phyloP scores from a whole-genome alignment of 495 filamentous ascomycete species.

The Xeromyces bisporus region DNA sequence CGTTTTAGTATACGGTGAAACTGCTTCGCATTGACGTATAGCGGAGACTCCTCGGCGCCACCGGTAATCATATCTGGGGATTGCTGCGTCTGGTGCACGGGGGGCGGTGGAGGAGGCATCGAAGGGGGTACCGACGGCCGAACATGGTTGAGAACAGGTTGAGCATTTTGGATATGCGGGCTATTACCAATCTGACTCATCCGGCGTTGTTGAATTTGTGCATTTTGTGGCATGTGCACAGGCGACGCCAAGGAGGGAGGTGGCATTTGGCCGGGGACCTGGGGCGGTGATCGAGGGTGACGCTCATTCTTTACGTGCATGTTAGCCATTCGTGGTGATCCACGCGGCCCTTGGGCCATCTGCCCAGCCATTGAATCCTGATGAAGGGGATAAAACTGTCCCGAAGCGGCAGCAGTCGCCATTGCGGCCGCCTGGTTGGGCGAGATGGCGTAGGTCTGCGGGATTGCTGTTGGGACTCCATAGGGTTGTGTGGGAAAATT shows the following conservation, averaged over 20 bases:
- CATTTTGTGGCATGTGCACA: slow-evolving; percentile 28
- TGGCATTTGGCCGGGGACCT: slow-evolving; percentile 33
- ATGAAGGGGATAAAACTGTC: slow-evolving; percentile 32
- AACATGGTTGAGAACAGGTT: slow-evolving; percentile 33
- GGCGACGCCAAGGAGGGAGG: slow-evolving; percentile 33
- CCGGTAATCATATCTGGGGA: slow-evolving; percentile 70
- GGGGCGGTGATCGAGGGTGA: slow-evolving; percentile 33
- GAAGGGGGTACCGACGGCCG: slow-evolving; percentile 30
- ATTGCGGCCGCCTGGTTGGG: slow-evolving; percentile 38
- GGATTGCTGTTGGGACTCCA: slow-evolving; percentile 31
- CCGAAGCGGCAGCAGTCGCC: slow-evolving; percentile 39
- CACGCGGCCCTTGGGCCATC: slow-evolving; percentile 28
- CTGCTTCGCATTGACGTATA: slow-evolving; percentile 98
- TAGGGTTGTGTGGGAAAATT: slow-evolving; percentile 37
- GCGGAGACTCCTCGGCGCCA: slow-evolving; percentile 72
- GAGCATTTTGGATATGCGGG: slow-evolving; percentile 27
- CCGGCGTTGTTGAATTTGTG: slow-evolving; percentile 30
- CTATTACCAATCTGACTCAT: slow-evolving; percentile 37
- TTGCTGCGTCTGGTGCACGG: slow-evolving; percentile 48
- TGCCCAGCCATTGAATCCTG: slow-evolving; percentile 33
- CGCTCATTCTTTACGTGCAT: slow-evolving; percentile 35
- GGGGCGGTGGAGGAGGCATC: slow-evolving; percentile 32
- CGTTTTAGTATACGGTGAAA: slow-evolving; percentile 95
- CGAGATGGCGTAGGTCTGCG: slow-evolving; percentile 32
- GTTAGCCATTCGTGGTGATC: slow-evolving; percentile 35